Conservation (phyloP, 495 filamentous ascomycete species). For the Aspergillus homomorphus region DNA sequence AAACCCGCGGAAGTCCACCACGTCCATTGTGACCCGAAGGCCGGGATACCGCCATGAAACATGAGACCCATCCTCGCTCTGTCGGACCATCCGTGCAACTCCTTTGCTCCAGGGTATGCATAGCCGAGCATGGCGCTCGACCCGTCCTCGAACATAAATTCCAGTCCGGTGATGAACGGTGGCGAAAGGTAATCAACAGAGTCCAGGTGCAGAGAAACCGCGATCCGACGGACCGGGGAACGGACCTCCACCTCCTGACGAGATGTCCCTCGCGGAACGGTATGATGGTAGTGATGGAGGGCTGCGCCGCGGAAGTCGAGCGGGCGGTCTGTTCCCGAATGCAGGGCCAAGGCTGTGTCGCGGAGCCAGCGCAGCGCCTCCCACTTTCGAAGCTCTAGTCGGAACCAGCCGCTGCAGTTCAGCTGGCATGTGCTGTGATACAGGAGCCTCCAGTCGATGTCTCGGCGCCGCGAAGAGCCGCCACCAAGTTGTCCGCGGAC, state of each 20-base stretch:
- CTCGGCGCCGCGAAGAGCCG: neutral
- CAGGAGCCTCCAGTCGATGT: constrained; percentile 8
- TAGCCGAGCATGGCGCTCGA: constrained; percentile 3
- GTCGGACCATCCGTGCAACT: too few relatives aligned
- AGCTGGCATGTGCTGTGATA: constrained; percentile 8
- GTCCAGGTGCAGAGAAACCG: neutral
- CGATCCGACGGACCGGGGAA: neutral
- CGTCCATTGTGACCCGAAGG: neutral
- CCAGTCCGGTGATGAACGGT: constrained; percentile 3
- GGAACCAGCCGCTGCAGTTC: constrained; percentile 2
- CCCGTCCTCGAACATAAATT: constrained; percentile 8
- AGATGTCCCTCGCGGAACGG: neutral
- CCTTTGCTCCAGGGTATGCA: neutral
- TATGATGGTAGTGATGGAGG: constrained; percentile 6
- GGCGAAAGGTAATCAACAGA: too few relatives aligned
- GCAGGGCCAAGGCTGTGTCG: constrained; percentile 4
- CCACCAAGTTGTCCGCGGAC: neutral
- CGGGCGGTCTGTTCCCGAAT: neutral
- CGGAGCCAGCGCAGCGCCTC: constrained; percentile 4
- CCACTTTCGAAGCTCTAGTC: neutral
- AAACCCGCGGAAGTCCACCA: neutral
- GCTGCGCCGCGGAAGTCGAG: constrained; percentile 5
- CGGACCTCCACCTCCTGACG: neutral
- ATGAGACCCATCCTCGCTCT: too few relatives aligned
- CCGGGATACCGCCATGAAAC: constrained; percentile 1